phyloP scores from a whole-genome alignment of 1,284 basidiomycete species.

The Fomitopsis schrenkii region DNA sequence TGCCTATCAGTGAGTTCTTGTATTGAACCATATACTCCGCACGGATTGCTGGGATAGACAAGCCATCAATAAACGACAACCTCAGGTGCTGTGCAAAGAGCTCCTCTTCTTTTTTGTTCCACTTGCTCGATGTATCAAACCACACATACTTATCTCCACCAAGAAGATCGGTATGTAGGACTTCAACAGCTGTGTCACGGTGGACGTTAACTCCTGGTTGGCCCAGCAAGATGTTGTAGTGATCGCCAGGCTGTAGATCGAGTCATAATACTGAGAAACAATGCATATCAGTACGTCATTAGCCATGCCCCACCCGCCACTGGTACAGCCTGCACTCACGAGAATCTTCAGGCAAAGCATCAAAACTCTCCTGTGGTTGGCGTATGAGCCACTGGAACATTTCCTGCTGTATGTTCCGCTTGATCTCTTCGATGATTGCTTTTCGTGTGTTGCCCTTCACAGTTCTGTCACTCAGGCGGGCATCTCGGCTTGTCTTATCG shows the following conservation, averaged over 20 bases:
- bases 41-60: constrained; percentile 16
- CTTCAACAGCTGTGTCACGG: constrained; percentile 25
- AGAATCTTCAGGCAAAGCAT: neutral
- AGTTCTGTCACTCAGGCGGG: neutral
- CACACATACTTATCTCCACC: constrained; percentile 33
- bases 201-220: neutral
- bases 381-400: neutral
- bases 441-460: neutral
- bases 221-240: neutral
- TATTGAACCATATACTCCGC: constrained; percentile 22
- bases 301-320: too few relatives aligned
- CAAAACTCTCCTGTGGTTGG: neutral
- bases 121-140: constrained; percentile 10
- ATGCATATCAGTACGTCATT: neutral
- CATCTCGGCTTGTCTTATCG: neutral
- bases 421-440: neutral
- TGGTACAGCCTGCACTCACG: neutral
- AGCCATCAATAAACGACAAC: constrained; percentile 11
- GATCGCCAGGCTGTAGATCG: constrained; percentile 7
- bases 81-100: constrained; percentile 10
- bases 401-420: neutral
- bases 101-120: constrained; percentile 8
- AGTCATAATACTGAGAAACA: too few relatives aligned
- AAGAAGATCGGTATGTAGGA: constrained; percentile 33
- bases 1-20: constrained; percentile 17